Conservation (phyloP, 768 basidiomycete species). For the Russula virescens region DNA sequence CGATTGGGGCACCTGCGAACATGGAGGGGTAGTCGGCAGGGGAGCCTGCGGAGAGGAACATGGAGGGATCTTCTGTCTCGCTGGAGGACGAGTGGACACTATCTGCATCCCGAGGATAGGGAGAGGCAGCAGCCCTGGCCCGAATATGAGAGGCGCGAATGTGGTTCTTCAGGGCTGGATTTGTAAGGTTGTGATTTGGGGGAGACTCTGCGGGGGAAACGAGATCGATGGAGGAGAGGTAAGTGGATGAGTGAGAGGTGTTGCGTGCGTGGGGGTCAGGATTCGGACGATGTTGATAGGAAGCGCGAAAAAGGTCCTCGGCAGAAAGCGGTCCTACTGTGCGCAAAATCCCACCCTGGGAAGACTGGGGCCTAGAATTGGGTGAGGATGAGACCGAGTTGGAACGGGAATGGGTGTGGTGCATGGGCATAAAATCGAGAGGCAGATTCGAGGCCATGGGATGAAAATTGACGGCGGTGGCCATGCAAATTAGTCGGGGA, state of each 20-base stretch:
- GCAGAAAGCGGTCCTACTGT: conserved; percentile 46
- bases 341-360: conserved; percentile 56
- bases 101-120: conserved; percentile 81
- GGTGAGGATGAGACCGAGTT: conserved; percentile 75
- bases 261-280: conserved; percentile 41
- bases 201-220: conserved; percentile 53
- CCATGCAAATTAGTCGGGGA: conserved; percentile 25
- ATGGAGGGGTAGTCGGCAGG: conserved; percentile 65
- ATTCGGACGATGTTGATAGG: conserved; percentile 49
- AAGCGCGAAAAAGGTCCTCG: conserved; percentile 69
- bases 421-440: conserved; percentile 64
- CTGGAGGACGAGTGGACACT: conserved; percentile 83
- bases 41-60: conserved; percentile 55
- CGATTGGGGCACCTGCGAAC: conserved; percentile 45
- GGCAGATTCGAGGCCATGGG: conserved; percentile 55
- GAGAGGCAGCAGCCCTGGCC: conserved; percentile 74
- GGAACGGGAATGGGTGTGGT: conserved; percentile 66
- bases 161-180: conserved; percentile 72
- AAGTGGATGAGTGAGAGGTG: conserved; percentile 38
- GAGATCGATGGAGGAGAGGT: conserved; percentile 38
- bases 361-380: conserved; percentile 73
- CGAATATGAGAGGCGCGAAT: conserved; percentile 72
- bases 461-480: conserved; percentile 27
- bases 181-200: conserved; percentile 69
- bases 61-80: conserved; percentile 82